Evolutionary conservation across 2,329 filamentous ascomycete species (phyloP).

Genomic region (Pseudocercospora crystallina): DNA sequence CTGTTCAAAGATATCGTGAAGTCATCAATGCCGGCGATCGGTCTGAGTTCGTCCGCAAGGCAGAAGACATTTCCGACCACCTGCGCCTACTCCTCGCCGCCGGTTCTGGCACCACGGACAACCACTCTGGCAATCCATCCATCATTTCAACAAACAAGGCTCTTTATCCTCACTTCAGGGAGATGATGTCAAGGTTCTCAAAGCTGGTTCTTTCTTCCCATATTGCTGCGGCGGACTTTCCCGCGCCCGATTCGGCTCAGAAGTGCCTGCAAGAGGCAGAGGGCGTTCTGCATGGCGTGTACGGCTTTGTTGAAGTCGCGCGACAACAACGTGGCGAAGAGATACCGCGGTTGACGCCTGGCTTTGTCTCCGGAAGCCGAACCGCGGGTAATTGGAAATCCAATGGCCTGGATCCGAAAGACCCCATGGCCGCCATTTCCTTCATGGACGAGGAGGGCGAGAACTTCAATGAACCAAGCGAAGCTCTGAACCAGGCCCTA

Average conservation of each 20-base stretch:
- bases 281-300: slow-evolving; percentile 88
- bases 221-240: slow-evolving; percentile 94
- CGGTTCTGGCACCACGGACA: slow-evolving; percentile 95
- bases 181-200: slow-evolving; percentile 99
- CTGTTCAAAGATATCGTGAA: slow-evolving; percentile 85
- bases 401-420: slow-evolving; percentile 63
- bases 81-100: slow-evolving; percentile 89
- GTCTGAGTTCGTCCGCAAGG: slow-evolving; percentile 86
- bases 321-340: slow-evolving; percentile 90
- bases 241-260: slow-evolving; percentile 85
- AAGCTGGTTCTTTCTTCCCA: slow-evolving; percentile 97
- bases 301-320: slow-evolving; percentile 93
- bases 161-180: slow-evolving; percentile 92
- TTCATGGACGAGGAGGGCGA: slow-evolving; percentile 89
- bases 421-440: slow-evolving; percentile 62
- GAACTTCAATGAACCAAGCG: slow-evolving; percentile 66
- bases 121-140: slow-evolving; percentile 97
- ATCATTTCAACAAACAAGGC: slow-evolving; percentile 98
- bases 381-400: slow-evolving; percentile 84
- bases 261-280: slow-evolving; percentile 98
- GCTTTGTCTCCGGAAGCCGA: slow-evolving; percentile 83
- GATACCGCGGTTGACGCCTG: slow-evolving; percentile 87
- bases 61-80: slow-evolving; percentile 98
- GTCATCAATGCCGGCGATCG: slow-evolving; percentile 81
- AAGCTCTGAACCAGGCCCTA: slow-evolving; percentile 71